Percentiles rank a stretch among this genome's conserved stretches.
Evolutionary conservation across 345 rosid genomes (phyloP).

Genomic region (Iberis pinnata): DNA sequence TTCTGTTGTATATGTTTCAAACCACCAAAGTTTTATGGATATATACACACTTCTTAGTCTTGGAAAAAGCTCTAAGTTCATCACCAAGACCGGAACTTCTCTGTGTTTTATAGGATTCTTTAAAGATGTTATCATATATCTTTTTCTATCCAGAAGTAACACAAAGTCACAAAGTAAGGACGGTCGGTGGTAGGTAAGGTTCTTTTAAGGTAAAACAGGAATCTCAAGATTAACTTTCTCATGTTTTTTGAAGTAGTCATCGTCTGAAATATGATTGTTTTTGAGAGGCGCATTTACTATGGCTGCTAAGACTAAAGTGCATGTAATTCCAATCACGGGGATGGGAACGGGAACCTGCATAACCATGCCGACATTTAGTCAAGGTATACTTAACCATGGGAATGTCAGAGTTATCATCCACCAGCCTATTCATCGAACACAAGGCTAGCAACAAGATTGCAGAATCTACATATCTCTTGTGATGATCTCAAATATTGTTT

Average conservation of each 20-base stretch:
- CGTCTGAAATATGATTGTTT: not conserved
- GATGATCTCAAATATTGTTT: conserved; percentile 12
- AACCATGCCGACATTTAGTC: conserved; percentile 82
- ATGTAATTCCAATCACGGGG: conserved; percentile 74
- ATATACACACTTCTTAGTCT: conserved; percentile 77
- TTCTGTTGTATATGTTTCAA: conserved; percentile 82
- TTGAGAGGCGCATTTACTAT: conserved; percentile 89
- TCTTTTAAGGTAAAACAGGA: conserved; percentile 72
- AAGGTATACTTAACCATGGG: conserved; percentile 64
- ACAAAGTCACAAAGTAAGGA: conserved; percentile 84
- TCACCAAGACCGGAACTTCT: conserved; percentile 57
- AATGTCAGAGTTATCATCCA: conserved; percentile 66
- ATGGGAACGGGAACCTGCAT: conserved; percentile 86
- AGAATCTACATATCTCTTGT: conserved; percentile 27
- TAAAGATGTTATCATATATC: conserved; percentile 79
- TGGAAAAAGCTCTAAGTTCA: conserved; percentile 79
- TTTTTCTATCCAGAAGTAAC: conserved; percentile 94
- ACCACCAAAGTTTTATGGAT: conserved; percentile 93
- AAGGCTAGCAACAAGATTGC: conserved; percentile 66
- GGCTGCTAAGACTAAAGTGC: conserved; percentile 74
- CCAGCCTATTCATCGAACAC: conserved; percentile 56
- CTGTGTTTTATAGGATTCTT: conserved; percentile 54
- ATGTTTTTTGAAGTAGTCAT: no score
- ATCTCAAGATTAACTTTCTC: conserved; percentile 3
- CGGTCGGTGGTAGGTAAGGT: conserved; percentile 67